These are phyloP conservation scores for Scheffersomyces illinoinensis DNA, from an alignment of 1,139 yeast species.

Conservation along the genomic window DNA sequence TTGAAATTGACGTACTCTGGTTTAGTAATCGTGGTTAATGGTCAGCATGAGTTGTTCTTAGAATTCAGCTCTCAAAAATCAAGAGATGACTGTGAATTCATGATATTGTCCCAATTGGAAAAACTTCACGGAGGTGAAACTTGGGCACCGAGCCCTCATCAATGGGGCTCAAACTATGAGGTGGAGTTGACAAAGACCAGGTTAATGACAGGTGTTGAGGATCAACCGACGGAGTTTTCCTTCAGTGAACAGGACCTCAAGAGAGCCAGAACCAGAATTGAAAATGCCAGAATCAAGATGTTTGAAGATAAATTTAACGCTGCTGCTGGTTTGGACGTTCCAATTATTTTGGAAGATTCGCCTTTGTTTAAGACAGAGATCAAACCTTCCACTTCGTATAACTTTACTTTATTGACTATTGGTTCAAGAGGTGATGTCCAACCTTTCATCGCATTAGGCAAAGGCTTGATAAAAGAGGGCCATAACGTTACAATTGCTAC, in stretches of 20 bases:
- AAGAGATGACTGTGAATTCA: constrained; percentile 71
- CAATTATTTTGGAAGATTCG: constrained; percentile 65
- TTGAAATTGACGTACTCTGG: constrained; percentile 55
- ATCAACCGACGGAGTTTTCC: constrained; percentile 1
- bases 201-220: constrained; percentile 1
- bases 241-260: constrained; percentile 9
- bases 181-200: constrained; percentile 8
- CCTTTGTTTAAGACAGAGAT: constrained; percentile 56
- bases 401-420: constrained; percentile 76
- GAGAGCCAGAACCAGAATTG: constrained; percentile 28
- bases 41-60: constrained; percentile 73
- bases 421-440: constrained; percentile 97
- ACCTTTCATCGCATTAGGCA: constrained; percentile 89
- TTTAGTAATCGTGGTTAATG: constrained; percentile 63
- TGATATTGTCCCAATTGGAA: constrained; percentile 55
- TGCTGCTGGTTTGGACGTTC: constrained; percentile 64
- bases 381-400: constrained; percentile 53
- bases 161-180: constrained; percentile 29
- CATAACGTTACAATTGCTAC: constrained; percentile 84
- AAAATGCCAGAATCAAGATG: constrained; percentile 55
- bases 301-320: constrained; percentile 62
- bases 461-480: constrained; percentile 76
- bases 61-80: constrained; percentile 70
- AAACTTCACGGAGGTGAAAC: constrained; percentile 26
- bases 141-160: constrained; percentile 28